Base-by-base conservation (phyloP, 2,329 filamentous ascomycete species). In the Sodiomyces alkalinus region DNA sequence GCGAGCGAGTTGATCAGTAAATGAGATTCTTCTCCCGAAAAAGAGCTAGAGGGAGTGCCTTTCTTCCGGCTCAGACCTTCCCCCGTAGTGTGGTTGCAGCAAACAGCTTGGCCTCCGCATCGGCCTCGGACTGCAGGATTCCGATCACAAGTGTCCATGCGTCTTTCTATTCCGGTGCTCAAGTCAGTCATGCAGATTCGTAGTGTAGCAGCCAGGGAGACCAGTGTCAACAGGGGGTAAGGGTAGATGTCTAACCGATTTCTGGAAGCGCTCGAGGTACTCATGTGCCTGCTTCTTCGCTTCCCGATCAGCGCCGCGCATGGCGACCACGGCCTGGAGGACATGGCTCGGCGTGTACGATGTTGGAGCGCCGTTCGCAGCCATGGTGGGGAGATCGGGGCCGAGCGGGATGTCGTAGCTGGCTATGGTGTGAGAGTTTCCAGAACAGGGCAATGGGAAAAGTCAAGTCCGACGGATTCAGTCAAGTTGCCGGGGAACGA, bases 31-130 rank as follows among this genome's bases (percentile, higher is more conserved):
- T n/a, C n/a, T n/a, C n/a, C n/a, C n/a, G n/a, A n/a, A n/a, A n/a
- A n/a, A n/a, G n/a, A n/a, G n/a, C n/a, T n/a, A n/a, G n/a, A n/a
- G n/a, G n/a, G n/a, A n/a, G n/a, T n/a, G n/a, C n/a, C n/a, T n/a
- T n/a, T n/a, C n/a, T n/a, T n/a, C n/a, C n/a, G n/a, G n/a, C n/a
- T 27, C 59, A 40, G 63, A 96, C 90, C 77, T 98, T 98, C 64
- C 90, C 90, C 61, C 92, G 93, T 47, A 98, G 62, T 29, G 90
- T 98, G 26, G 87, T 96, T 33, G 90, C 90, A 26, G 90, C 90
- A 54, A 98, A 98, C 35, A 98, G 64, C 51, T 90, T 90, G 16
- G 82, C 81, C 52, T 93, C 85, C 28, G 79, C 67, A 37, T 86
- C 77, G 31, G 79, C 71, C 38, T 78, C 67, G 27, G 82, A 80